These are phyloP conservation scores for Psidium guajava DNA, from an alignment of 345 rosid species.

Conservation along the genomic window DNA sequence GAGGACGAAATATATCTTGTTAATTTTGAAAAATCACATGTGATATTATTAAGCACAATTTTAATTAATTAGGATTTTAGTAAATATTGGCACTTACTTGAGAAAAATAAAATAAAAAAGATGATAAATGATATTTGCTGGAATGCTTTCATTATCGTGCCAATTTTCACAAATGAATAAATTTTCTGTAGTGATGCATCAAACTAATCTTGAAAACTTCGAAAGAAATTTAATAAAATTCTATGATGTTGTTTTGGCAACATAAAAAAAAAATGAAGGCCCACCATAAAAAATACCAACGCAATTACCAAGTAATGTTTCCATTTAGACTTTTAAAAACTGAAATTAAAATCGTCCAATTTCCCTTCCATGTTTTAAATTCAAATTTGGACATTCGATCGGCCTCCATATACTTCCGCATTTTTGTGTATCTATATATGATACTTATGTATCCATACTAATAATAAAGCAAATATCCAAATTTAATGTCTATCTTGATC, in stretches of 20 bases:
- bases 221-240: not conserved
- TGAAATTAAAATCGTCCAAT: not conserved
- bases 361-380: not conserved
- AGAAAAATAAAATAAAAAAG: not conserved
- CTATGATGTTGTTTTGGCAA: not conserved
- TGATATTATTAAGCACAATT: not conserved
- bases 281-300: not conserved
- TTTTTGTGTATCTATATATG: not conserved
- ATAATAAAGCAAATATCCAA: not conserved
- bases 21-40: not conserved
- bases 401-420: accelerated
- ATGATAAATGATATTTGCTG: not conserved
- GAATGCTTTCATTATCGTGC: not conserved
- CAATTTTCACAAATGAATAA: not conserved
- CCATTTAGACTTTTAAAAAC: not conserved
- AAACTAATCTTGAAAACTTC: not conserved
- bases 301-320: not conserved
- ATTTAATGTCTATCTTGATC: too few relatives aligned
- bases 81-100: not conserved
- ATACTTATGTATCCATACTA: not conserved
- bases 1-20: not conserved
- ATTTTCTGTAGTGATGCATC: accelerated
- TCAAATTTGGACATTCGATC: not conserved
- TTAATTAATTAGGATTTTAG: not conserved
- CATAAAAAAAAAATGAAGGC: not conserved